phyloP scores from a whole-genome alignment of 2,329 filamentous ascomycete genomes.

The Penicillium sp. region DNA sequence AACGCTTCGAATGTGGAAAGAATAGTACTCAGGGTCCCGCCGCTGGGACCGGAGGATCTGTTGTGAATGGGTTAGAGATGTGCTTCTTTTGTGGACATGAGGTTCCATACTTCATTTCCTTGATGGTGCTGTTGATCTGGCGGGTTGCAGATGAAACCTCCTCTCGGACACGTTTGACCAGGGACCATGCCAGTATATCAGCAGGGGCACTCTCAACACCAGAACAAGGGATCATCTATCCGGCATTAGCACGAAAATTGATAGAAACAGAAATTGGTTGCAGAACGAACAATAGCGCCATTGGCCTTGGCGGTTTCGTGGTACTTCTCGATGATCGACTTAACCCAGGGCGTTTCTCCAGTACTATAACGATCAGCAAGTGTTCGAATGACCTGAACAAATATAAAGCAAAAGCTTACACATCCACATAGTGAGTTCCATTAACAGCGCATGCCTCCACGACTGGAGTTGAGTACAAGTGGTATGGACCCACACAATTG shows the following conservation, averaged over 20 bases:
- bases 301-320: constrained; percentile 58
- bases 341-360: constrained; percentile 64
- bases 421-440: constrained; percentile 67
- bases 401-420: constrained; percentile 34
- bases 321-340: constrained; percentile 61
- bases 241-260: constrained; percentile 11
- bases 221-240: constrained; percentile 57
- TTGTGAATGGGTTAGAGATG: constrained; percentile 3
- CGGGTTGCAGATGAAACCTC: constrained; percentile 51
- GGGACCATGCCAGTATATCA: constrained; percentile 53
- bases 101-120: constrained; percentile 50
- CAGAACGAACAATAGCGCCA: constrained; percentile 55
- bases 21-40: constrained; percentile 65
- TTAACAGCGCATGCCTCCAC: constrained; percentile 63
- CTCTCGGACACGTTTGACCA: constrained; percentile 54
- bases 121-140: constrained; percentile 53
- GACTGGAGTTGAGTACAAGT: constrained; percentile 62
- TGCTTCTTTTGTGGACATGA: neutral
- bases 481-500: constrained; percentile 63
- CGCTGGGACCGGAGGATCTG: constrained; percentile 49
- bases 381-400: neutral
- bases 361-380: constrained; percentile 42
- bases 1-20: constrained; percentile 54
- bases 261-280: neutral
- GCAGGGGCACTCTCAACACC: constrained; percentile 62